phyloP scores from a whole-genome alignment of 2,329 filamentous ascomycete species.

The Xylaria digitata region DNA sequence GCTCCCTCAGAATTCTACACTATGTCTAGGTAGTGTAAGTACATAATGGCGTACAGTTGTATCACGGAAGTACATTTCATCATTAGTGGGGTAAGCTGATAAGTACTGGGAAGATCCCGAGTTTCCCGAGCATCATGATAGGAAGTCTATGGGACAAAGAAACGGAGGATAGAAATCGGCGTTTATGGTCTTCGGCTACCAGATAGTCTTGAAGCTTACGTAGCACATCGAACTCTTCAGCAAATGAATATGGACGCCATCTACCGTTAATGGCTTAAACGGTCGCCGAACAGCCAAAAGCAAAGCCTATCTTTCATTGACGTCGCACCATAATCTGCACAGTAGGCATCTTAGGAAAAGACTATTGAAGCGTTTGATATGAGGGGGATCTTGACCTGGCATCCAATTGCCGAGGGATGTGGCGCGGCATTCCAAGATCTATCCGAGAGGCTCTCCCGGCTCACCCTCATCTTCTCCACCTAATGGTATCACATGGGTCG shows the following conservation, averaged over 20 bases:
- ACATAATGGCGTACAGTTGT: no score
- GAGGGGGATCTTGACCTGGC: background rate
- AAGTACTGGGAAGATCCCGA: slow-evolving; percentile 9
- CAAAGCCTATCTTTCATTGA: background rate
- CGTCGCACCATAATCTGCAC: background rate
- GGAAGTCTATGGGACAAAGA: background rate
- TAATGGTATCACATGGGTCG: slow-evolving; percentile 6
- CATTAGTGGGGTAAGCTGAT: background rate
- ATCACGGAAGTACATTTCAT: background rate
- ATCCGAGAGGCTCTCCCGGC: slow-evolving; percentile 12
- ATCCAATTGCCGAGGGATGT: slow-evolving; percentile 13
- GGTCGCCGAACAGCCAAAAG: slow-evolving; percentile 14
- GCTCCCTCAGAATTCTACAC: background rate
- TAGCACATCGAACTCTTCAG: background rate
- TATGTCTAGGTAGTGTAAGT: background rate
- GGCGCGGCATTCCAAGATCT: slow-evolving; percentile 1
- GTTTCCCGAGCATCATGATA: slow-evolving; percentile 21
- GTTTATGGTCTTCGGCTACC: slow-evolving; percentile 4
- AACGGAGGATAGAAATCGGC: background rate
- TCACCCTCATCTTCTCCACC: slow-evolving; percentile 21
- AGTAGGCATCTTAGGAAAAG: background rate
- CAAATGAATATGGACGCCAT: background rate
- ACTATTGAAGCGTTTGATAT: background rate
- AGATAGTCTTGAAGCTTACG: slow-evolving; percentile 1
- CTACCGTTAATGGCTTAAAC: background rate